Evolutionary conservation across 495 filamentous ascomycete species (phyloP).

Genomic region (Tuber brumale): DNA sequence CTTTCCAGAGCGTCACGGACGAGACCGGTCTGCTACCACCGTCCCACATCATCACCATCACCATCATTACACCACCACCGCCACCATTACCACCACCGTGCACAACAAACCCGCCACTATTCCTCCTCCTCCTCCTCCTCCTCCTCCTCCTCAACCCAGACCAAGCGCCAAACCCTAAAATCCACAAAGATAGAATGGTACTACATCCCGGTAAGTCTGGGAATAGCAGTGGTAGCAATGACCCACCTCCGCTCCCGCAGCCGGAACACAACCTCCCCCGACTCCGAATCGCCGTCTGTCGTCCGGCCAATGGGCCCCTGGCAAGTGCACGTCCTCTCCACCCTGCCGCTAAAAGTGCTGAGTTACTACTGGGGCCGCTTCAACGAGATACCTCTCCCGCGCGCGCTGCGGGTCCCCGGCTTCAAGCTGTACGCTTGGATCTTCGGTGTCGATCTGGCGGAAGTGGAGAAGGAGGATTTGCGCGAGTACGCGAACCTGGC

Average conservation of each 20-base stretch:
- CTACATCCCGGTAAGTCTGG: slow-evolving; percentile 86
- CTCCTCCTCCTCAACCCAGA: slow-evolving; percentile 22
- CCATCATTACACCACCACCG: neutral
- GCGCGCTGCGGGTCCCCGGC: slow-evolving; percentile 84
- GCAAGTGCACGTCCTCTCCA: slow-evolving; percentile 96
- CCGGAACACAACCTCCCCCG: neutral
- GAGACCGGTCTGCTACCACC: neutral
- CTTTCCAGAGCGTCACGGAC: neutral
- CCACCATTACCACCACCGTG: neutral
- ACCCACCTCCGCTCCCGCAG: slow-evolving; percentile 63
- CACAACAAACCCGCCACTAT: slow-evolving; percentile 3
- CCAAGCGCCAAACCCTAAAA: slow-evolving; percentile 50
- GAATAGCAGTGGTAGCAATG: slow-evolving; percentile 77
- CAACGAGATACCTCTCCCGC: slow-evolving; percentile 87
- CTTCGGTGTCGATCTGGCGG: slow-evolving; percentile 83
- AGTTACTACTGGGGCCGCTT: slow-evolving; percentile 90
- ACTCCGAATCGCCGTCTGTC: neutral
- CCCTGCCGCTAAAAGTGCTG: slow-evolving; percentile 85
- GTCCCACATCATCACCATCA: neutral
- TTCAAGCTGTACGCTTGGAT: slow-evolving; percentile 88
- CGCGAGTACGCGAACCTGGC: slow-evolving; percentile 86
- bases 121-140: slow-evolving; percentile 47
- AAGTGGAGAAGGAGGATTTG: slow-evolving; percentile 80
- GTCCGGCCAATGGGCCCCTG: slow-evolving; percentile 44
- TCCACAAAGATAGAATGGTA: slow-evolving; percentile 86